Conservation (phyloP, 2,329 filamentous ascomycete species). For the Diaporthe destruens region DNA sequence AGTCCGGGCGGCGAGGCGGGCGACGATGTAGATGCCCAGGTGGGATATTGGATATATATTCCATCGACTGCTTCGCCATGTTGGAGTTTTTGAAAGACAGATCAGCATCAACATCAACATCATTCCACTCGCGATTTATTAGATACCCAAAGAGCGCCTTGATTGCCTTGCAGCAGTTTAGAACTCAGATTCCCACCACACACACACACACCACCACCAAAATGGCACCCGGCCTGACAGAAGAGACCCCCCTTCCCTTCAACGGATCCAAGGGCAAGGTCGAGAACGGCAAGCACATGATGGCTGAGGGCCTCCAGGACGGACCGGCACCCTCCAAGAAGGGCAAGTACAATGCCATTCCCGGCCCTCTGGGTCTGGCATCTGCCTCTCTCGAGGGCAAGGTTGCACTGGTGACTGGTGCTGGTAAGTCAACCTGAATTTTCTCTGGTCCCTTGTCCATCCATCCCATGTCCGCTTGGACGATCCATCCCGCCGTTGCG, state of each 20-base stretch:
- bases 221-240: constrained; percentile 37
- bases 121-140: neutral
- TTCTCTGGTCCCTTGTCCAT: neutral
- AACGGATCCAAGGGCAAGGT: neutral
- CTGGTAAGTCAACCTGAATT: constrained; percentile 48
- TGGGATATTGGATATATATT: constrained; percentile 36
- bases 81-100: neutral
- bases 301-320: constrained; percentile 41
- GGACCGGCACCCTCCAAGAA: constrained; percentile 39
- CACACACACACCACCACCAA: constrained; percentile 28
- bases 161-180: neutral
- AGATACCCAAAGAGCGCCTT: neutral
- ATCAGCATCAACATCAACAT: neutral
- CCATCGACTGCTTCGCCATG: neutral
- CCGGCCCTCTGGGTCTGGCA: constrained; percentile 54
- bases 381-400: constrained; percentile 56
- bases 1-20: neutral
- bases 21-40: constrained; percentile 3
- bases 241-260: constrained; percentile 30
- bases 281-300: constrained; percentile 36
- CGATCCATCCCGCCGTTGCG: neutral
- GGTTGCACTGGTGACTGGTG: constrained; percentile 55
- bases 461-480: constrained; percentile 11
- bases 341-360: constrained; percentile 54
- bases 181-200: neutral